A percentile compares a stretch with the other conserved stretches of the same genome.
phyloP scores from a whole-genome alignment of 2,329 filamentous ascomycete genomes.

The Beauveria scarabaeidicola region DNA sequence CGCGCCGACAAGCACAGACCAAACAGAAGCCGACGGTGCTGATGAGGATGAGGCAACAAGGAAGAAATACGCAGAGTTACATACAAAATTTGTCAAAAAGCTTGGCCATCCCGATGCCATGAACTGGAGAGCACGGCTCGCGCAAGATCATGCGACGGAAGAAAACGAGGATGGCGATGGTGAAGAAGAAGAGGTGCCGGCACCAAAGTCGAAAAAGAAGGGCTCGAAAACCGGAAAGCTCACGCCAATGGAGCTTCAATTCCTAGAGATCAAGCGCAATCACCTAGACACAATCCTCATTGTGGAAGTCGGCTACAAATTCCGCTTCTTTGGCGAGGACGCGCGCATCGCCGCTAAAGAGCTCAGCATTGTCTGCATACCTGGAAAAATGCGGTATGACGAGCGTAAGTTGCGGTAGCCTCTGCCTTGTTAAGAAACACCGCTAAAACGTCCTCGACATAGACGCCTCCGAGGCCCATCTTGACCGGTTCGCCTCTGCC shows the following conservation, averaged over 20 bases:
- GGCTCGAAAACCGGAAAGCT: constrained; percentile 65
- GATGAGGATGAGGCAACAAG: constrained; percentile 43
- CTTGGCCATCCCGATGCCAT: constrained; percentile 80
- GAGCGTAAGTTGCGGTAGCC: constrained; percentile 50
- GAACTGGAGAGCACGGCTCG: constrained; percentile 51
- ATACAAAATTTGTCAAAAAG: constrained; percentile 81
- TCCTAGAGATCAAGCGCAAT: constrained; percentile 87
- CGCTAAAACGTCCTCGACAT: constrained; percentile 5
- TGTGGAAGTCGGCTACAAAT: constrained; percentile 96
- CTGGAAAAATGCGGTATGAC: constrained; percentile 88
- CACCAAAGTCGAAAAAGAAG: constrained; percentile 54
- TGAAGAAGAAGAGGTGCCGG: constrained; percentile 41
- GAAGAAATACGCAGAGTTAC: constrained; percentile 61
- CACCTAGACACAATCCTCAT: constrained; percentile 85
- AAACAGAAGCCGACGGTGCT: constrained; percentile 30
- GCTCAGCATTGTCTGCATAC: constrained; percentile 91
- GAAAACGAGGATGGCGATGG: constrained; percentile 49
- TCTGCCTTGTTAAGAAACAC: neutral
- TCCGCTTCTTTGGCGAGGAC: constrained; percentile 93
- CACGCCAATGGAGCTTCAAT: constrained; percentile 89
- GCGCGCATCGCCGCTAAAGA: constrained; percentile 82
- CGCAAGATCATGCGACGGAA: constrained; percentile 45
- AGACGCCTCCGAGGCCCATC: constrained; percentile 83
- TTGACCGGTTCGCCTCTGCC: constrained; percentile 86
- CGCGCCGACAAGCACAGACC: constrained; percentile 26